These are phyloP conservation scores for Ophiocordyceps polyrhachis-furcata DNA, from an alignment of 2,329 filamentous ascomycete species.

Conservation along the genomic window DNA sequence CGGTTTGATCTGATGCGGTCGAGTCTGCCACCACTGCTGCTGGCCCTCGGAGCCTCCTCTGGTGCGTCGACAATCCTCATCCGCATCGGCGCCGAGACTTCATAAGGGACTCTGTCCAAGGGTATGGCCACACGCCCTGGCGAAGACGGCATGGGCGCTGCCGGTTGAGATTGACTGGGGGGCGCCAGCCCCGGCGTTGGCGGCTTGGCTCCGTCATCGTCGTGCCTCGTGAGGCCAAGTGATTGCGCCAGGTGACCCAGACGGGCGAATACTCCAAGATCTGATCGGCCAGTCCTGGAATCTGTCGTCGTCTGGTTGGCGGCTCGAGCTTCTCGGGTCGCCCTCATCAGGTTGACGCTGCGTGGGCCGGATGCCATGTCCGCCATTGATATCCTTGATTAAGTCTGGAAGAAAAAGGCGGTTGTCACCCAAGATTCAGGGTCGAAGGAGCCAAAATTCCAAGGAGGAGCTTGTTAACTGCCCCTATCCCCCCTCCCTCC, in stretches of 20 bases:
- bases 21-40: background rate
- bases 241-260: background rate
- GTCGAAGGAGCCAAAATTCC: background rate
- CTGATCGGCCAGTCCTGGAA: background rate
- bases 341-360: background rate
- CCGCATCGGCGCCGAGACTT: background rate
- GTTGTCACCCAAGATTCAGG: background rate
- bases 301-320: background rate
- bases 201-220: background rate
- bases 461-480: background rate
- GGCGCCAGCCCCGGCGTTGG: background rate
- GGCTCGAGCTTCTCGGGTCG: background rate
- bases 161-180: background rate
- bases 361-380: background rate
- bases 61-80: background rate
- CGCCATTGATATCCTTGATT: background rate
- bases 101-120: background rate
- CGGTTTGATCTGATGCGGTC: background rate
- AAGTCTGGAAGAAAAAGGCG: background rate
- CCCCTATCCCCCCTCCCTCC: background rate
- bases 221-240: background rate
- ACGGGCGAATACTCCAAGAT: background rate
- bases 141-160: background rate
- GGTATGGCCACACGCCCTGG: constrained; percentile 5
- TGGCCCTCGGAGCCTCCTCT: background rate